These are phyloP conservation scores for sorghum (Sorghum bicolor) DNA, from an alignment of 176 grass and related monocot genomes.

Conservation along the genomic window Sorghum_bicolor_NCBIv3 NC_012876.2:4642501-4643000, in stretches of 20 bases:
- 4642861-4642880: conserved; percentile 36
- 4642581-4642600: conserved; percentile 41
- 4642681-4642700: conserved; percentile 16
- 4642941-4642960: conserved; percentile 37
- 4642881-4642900: conserved; percentile 43
- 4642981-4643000: conserved; percentile 46
- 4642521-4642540: conserved; percentile 43
- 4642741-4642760: neutral
- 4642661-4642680: conserved; percentile 32
- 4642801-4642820: neutral
- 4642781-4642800: conserved; percentile 11
- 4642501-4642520: conserved; percentile 34
- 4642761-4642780: neutral
- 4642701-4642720: conserved; percentile 31
- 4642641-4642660: conserved; percentile 42
- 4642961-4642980: conserved; percentile 59
- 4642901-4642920: conserved; percentile 59
- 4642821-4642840: conserved; percentile 6
- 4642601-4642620: conserved; percentile 26
- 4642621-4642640: conserved; percentile 23
- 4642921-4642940: conserved; percentile 56
- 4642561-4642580: conserved; percentile 16
- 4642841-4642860: conserved; percentile 27
- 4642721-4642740: conserved; percentile 21
- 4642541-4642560: neutral